phyloP scores from a whole-genome alignment of 345 rosid genomes.

The Aegle marmelos region DNA sequence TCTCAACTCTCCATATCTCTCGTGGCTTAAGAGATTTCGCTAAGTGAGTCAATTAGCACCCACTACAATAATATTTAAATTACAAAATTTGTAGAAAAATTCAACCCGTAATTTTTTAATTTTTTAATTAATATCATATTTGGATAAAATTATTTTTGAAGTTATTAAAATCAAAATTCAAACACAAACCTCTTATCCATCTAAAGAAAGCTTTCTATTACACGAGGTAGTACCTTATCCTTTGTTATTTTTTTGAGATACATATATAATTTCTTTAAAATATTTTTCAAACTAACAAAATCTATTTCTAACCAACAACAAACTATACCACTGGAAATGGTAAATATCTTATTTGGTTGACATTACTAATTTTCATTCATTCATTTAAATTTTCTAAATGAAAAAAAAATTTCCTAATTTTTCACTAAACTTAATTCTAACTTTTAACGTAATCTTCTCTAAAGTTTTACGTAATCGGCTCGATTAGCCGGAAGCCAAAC shows the following conservation, averaged over 20 bases:
- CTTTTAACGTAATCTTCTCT: neutral
- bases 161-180: no score
- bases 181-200: neutral
- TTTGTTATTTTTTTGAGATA: neutral
- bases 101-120: no score
- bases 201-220: neutral
- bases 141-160: neutral
- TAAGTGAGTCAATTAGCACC: no score
- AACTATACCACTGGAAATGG: neutral
- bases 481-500: constrained; percentile 1
- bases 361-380: neutral
- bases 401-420: no score
- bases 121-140: no score
- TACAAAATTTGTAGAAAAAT: neutral
- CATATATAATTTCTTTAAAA: neutral
- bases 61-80: no score
- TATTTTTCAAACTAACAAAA: neutral
- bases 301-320: neutral
- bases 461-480: neutral
- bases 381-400: neutral
- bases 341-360: neutral
- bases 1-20: no score
- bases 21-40: no score
- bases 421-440: neutral
- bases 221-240: neutral